phyloP scores from a whole-genome alignment of 306 rosid genomes.

The Trichosanthes cucumerina region DNA sequence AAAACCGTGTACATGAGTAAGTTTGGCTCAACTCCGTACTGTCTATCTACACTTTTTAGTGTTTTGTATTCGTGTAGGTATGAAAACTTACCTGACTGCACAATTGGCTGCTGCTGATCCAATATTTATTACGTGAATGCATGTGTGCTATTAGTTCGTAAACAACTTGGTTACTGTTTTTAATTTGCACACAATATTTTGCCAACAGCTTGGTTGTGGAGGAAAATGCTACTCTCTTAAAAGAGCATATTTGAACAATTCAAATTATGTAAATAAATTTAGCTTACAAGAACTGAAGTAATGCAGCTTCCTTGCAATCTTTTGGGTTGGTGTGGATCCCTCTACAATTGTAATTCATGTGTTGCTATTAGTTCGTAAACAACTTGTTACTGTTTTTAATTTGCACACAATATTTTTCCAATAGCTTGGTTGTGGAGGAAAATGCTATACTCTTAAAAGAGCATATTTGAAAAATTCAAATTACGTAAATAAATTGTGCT shows the following conservation, averaged over 20 bases:
- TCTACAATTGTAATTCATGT: neutral
- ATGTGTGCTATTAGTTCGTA: neutral
- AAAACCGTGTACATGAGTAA: conserved; percentile 91
- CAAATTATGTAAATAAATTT: neutral
- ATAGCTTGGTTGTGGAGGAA: neutral
- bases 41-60: conserved; percentile 4
- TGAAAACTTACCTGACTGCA: conserved; percentile 4
- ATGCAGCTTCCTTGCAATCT: neutral
- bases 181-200: neutral
- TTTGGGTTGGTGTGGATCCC: neutral
- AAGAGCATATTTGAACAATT: neutral
- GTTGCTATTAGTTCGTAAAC: neutral
- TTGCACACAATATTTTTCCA: neutral
- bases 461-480: neutral
- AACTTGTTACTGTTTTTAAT: neutral
- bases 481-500: neutral
- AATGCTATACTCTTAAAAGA: neutral
- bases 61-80: neutral
- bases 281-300: neutral
- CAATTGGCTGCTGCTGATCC: conserved; percentile 8
- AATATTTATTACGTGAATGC: neutral
- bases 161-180: neutral
- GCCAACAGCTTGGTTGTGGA: neutral
- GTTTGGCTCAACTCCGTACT: conserved; percentile 14
- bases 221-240: neutral